phyloP scores from a whole-genome alignment of 2,329 filamentous ascomycete genomes.

The Cercospora zeina region DNA sequence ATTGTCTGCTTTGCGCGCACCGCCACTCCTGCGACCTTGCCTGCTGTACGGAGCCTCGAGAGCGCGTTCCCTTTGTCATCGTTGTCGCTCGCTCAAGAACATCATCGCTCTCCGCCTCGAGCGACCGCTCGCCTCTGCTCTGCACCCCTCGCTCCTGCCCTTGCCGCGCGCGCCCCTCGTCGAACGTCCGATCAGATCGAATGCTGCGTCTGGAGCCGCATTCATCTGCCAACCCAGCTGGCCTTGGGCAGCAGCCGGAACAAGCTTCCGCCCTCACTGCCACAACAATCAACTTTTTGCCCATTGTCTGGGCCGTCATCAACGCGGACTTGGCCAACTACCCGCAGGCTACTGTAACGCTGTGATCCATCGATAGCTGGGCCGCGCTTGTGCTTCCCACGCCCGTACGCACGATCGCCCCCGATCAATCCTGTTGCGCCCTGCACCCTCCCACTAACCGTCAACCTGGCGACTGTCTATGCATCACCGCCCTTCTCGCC shows the following conservation, averaged over 20 bases:
- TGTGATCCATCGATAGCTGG: slow-evolving; percentile 12
- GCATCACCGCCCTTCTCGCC: slow-evolving; percentile 39
- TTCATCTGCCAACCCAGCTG: slow-evolving; percentile 25
- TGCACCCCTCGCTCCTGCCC: slow-evolving; percentile 3
- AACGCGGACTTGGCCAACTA: slow-evolving; percentile 19
- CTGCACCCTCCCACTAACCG: slow-evolving; percentile 20
- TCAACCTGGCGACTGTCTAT: slow-evolving; percentile 38
- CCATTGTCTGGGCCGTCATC: slow-evolving; percentile 21
- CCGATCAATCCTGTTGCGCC: slow-evolving; percentile 7
- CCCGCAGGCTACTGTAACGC: slow-evolving; percentile 1
- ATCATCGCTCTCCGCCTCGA: slow-evolving; percentile 3
- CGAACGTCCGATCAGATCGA: slow-evolving; percentile 1
- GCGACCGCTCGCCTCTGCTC: slow-evolving; percentile 12
- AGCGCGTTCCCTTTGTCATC: no score
- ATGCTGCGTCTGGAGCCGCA: slow-evolving; percentile 10
- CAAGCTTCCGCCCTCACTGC: slow-evolving; percentile 27
- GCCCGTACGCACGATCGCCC: not conserved
- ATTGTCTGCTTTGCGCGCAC: slow-evolving; percentile 29
- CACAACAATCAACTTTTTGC: slow-evolving; percentile 26
- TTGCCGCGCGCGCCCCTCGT: not conserved
- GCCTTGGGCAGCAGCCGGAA: slow-evolving; percentile 31
- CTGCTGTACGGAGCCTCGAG: no score
- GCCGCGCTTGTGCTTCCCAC: slow-evolving; percentile 5
- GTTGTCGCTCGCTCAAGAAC: slow-evolving; percentile 29
- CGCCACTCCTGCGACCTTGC: slow-evolving; percentile 26